Conservation (phyloP, 306 rosid species). For the Acmispon strigosus region DNA sequence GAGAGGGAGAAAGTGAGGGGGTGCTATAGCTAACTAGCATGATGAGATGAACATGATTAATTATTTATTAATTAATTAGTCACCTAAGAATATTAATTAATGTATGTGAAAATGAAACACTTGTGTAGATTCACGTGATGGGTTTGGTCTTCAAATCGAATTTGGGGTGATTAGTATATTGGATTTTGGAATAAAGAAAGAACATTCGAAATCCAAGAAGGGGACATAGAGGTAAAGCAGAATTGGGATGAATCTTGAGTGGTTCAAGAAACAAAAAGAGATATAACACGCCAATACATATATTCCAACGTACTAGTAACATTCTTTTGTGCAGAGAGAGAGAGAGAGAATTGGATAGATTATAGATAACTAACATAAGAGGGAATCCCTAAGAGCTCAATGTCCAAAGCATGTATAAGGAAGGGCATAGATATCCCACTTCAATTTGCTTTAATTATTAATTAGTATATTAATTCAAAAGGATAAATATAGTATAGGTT, state of each 20-base stretch:
- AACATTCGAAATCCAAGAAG: constrained; percentile 36
- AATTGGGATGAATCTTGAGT: constrained; percentile 33
- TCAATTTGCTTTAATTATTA: constrained; percentile 16
- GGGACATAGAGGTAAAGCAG: constrained; percentile 31
- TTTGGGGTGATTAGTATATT: constrained; percentile 21
- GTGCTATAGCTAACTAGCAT: not conserved
- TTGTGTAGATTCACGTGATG: constrained; percentile 65
- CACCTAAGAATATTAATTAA: not conserved
- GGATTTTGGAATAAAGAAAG: constrained; percentile 32
- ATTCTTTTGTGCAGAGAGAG: constrained; percentile 36
- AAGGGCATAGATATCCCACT: constrained; percentile 45
- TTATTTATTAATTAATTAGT: not conserved
- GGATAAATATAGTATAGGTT: too few relatives aligned
- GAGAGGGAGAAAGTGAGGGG: not conserved
- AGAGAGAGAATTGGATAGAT: constrained; percentile 12
- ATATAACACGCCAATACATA: not conserved
- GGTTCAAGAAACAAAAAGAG: constrained; percentile 25
- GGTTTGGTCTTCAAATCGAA: constrained; percentile 41
- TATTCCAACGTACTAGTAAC: constrained; percentile 22
- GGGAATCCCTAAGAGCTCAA: constrained; percentile 84
- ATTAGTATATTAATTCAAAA: not conserved
- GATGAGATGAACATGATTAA: constrained; percentile 7
- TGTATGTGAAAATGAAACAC: not conserved
- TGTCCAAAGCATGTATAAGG: constrained; percentile 34
- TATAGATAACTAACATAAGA: constrained; percentile 22